phyloP scores from a whole-genome alignment of 139 green algal genomes.

The Tetradesmus lagerheimii region DNA sequence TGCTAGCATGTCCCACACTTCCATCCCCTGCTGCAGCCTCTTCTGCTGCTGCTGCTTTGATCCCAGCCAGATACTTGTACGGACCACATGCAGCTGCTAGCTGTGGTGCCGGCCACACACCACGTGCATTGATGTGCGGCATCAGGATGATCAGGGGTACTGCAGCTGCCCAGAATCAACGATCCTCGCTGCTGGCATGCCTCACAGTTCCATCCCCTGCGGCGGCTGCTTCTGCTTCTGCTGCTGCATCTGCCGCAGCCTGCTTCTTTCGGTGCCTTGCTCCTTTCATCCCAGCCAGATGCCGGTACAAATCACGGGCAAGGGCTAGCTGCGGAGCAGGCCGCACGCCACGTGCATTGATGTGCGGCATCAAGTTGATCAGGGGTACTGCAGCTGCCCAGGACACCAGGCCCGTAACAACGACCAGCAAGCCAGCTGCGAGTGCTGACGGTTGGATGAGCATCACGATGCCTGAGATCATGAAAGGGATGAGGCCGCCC shows the following conservation, averaged over 20 bases:
- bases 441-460: not conserved
- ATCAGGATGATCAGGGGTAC: not conserved
- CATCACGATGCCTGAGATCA: not conserved
- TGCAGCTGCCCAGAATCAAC: too few relatives aligned
- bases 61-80: not conserved
- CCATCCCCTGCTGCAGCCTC: not conserved
- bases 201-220: too few relatives aligned
- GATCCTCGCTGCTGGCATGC: too few relatives aligned
- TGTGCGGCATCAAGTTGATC: not conserved
- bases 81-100: too few relatives aligned
- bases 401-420: not conserved
- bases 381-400: not conserved
- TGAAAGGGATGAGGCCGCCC: not conserved
- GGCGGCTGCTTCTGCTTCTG: too few relatives aligned
- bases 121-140: too few relatives aligned
- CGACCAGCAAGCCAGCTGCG: not conserved
- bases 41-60: not conserved
- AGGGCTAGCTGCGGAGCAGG: not conserved
- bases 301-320: too few relatives aligned
- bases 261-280: not conserved
- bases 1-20: too few relatives aligned
- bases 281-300: not conserved
- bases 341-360: not conserved
- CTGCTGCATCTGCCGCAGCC: too few relatives aligned
- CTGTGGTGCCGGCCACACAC: too few relatives aligned